These are phyloP conservation scores for Mallotus repandus DNA, from an alignment of 441 rosid genomes.

Conservation along the genomic window DNA sequence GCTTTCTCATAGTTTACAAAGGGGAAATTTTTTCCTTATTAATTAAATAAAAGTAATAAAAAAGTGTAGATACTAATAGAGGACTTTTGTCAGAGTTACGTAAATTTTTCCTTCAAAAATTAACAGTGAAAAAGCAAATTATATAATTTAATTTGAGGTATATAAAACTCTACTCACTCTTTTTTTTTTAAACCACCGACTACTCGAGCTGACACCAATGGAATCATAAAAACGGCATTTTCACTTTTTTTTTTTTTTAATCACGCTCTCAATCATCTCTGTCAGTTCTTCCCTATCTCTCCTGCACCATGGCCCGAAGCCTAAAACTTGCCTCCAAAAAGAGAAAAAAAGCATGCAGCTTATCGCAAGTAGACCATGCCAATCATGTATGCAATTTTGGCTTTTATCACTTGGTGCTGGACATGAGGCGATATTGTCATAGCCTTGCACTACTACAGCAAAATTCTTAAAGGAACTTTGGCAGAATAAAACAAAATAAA, in stretches of 20 bases:
- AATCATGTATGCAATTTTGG: constrained; percentile 2
- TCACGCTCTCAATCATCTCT: background rate
- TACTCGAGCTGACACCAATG: no score
- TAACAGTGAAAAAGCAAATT: background rate
- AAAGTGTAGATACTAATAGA: background rate
- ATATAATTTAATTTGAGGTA: background rate
- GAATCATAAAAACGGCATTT: no score
- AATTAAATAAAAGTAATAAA: no score
- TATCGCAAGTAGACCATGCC: background rate
- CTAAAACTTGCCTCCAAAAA: background rate
- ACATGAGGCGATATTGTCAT: background rate
- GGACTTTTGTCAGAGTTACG: background rate
- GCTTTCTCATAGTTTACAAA: no score
- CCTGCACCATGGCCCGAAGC: background rate
- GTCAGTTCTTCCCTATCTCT: background rate
- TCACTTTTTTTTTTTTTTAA: no score
- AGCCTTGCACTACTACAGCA: background rate
- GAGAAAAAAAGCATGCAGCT: background rate
- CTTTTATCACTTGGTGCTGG: background rate
- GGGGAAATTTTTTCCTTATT: no score
- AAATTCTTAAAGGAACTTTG: no score
- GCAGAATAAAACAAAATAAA: background rate
- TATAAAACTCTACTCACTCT: background rate
- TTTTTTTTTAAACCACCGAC: no score
- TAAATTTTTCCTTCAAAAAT: no score